Evolutionary conservation across 169 alveolate genomes (phyloP).

Genomic region (Babesia bovis): DNA sequence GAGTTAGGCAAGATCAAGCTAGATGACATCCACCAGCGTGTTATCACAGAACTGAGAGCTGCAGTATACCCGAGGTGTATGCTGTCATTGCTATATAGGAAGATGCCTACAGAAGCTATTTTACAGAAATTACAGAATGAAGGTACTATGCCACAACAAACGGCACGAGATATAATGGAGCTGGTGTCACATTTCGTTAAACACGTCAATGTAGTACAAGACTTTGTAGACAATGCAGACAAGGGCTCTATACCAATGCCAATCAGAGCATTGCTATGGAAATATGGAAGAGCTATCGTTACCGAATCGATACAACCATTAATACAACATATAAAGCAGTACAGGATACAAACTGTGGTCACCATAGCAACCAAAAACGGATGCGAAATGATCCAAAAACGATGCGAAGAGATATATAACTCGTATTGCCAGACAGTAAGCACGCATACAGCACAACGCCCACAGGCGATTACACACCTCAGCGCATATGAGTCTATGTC

Average conservation of each 20-base stretch:
- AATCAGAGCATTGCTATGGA: constrained; percentile 47
- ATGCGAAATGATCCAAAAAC: constrained; percentile 7
- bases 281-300: constrained; percentile 18
- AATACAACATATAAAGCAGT: neutral
- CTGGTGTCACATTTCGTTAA: neutral
- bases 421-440: constrained; percentile 14
- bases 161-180: neutral
- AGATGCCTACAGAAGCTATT: constrained; percentile 28
- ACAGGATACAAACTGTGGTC: neutral
- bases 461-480: constrained; percentile 1
- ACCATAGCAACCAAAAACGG: neutral
- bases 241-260: constrained; percentile 40
- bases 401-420: neutral
- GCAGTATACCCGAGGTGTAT: constrained; percentile 39
- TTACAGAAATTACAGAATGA: constrained; percentile 3
- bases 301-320: constrained; percentile 21
- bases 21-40: constrained; percentile 5
- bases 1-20: constrained; percentile 9
- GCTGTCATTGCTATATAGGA: constrained; percentile 31
- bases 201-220: constrained; percentile 18
- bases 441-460: neutral
- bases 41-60: constrained; percentile 39
- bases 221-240: constrained; percentile 42
- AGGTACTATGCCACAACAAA: neutral
- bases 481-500: constrained; percentile 7